Percentiles rank a stretch among this genome's conserved stretches.
Conservation (phyloP, 306 rosid genomes). For the Castanea sativa region DNA sequence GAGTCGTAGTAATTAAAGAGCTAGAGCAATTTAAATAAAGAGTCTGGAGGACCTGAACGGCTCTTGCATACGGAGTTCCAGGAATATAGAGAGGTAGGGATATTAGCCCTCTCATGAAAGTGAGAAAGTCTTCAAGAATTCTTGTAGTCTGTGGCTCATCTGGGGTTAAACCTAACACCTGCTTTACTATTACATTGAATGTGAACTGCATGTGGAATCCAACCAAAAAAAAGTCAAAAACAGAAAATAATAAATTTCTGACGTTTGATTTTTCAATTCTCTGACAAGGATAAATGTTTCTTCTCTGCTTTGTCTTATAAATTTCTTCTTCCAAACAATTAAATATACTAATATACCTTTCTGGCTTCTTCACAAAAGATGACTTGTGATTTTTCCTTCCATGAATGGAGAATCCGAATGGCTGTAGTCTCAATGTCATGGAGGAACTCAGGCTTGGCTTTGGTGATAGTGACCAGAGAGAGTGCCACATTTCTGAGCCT, state of each 20-base stretch:
- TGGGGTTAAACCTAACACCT: constrained; percentile 34
- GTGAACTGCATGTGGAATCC: constrained; percentile 28
- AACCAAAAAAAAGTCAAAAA: not conserved
- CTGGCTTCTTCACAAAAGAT: constrained; percentile 36
- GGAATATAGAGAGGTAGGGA: constrained; percentile 36
- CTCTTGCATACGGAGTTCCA: constrained; percentile 37
- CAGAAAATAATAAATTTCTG: not conserved
- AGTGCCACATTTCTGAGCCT: constrained; percentile 38
- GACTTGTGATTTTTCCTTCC: constrained; percentile 31
- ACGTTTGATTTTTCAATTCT: not conserved
- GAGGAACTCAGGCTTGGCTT: constrained; percentile 33
- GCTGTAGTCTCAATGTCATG: constrained; percentile 21
- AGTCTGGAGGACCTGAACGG: constrained; percentile 24
- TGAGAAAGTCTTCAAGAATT: constrained; percentile 34
- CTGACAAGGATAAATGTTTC: not conserved
- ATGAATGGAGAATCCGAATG: constrained; percentile 19
- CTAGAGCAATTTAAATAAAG: not conserved
- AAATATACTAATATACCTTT: constrained; percentile 12
- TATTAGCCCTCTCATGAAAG: constrained; percentile 39
- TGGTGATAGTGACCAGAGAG: constrained; percentile 28
- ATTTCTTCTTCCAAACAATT: not conserved
- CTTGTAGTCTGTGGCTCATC: constrained; percentile 21
- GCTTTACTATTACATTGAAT: constrained; percentile 38
- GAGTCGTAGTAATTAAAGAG: not conserved
- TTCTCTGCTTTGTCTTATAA: not conserved